Conservation (phyloP, 352 stramenopile species). For the Nothophytophthora sp. region DNA sequence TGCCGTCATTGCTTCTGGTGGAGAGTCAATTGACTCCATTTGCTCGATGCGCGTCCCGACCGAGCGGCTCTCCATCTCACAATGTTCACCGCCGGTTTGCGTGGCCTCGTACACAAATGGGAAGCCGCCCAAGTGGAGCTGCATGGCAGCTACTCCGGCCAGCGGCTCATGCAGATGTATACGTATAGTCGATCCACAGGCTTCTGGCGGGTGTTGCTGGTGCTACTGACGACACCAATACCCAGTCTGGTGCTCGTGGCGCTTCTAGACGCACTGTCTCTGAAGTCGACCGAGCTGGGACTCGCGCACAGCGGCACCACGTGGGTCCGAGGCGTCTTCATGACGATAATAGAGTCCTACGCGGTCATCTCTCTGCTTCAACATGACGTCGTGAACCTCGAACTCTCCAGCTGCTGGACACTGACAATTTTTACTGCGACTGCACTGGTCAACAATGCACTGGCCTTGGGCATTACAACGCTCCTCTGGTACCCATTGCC, state of each 20-base stretch:
- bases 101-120: constrained; percentile 11
- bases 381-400: constrained; percentile 10
- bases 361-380: constrained; percentile 8
- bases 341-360: constrained; percentile 3
- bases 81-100: no score
- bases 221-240: constrained; percentile 3
- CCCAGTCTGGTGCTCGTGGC: constrained; percentile 7
- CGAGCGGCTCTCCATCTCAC: no score
- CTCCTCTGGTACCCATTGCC: constrained; percentile 12
- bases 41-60: no score
- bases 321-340: constrained; percentile 6
- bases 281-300: constrained; percentile 12
- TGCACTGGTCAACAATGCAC: background rate
- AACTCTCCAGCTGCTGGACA: constrained; percentile 1
- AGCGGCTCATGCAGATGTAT: constrained; percentile 6
- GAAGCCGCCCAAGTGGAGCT: constrained; percentile 22
- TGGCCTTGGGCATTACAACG: constrained; percentile 3
- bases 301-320: constrained; percentile 5
- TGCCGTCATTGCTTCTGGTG: no score
- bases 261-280: constrained; percentile 7
- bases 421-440: constrained; percentile 4
- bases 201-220: background rate
- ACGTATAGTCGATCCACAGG: constrained; percentile 8
- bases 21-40: no score
- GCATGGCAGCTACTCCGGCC: constrained; percentile 14